Evolutionary conservation across 495 filamentous ascomycete genomes (phyloP).

Genomic region (Xylaria intraflava): DNA sequence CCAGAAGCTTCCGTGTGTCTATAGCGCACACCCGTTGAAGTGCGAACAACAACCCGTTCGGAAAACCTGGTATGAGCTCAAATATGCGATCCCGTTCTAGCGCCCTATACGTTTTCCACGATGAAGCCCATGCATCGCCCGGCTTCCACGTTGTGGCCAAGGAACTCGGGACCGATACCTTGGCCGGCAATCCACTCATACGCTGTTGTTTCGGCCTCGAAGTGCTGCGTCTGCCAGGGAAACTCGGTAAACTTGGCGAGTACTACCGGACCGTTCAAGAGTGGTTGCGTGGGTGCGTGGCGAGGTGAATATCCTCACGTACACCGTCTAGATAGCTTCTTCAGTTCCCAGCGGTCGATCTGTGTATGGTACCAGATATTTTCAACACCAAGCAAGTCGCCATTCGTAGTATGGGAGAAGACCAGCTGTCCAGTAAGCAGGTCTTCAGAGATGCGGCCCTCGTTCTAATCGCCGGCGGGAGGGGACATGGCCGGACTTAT

Average conservation of each 20-base stretch:
- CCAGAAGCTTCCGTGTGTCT: too few species aligned
- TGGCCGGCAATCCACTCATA: conserved; percentile 35
- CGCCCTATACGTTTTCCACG: conserved; percentile 29
- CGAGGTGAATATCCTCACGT: conserved; percentile 13
- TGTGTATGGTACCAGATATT: conserved; percentile 16
- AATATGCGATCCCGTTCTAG: too few species aligned
- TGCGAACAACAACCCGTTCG: too few species aligned
- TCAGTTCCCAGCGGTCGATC: conserved; percentile 20
- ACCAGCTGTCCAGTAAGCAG: neutral
- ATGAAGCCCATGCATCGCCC: conserved; percentile 43
- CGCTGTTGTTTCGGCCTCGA: conserved; percentile 37
- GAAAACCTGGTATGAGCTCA: too few species aligned
- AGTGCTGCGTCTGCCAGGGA: conserved; percentile 32
- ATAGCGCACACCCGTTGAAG: too few species aligned
- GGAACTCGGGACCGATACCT: conserved; percentile 35
- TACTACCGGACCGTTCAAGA: conserved; percentile 22
- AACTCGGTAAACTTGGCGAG: conserved; percentile 39
- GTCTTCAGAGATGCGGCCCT: conserved; percentile 15
- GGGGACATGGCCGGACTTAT: too few species aligned
- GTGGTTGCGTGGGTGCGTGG: conserved; percentile 14
- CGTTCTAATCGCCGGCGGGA: conserved; percentile 24
- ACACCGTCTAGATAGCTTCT: neutral
- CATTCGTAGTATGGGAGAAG: conserved; percentile 9
- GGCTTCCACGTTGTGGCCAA: conserved; percentile 40
- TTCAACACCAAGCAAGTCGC: conserved; percentile 12